phyloP scores from a whole-genome alignment of 352 stramenopile species.

The Phytopythium ostracodes region DNA sequence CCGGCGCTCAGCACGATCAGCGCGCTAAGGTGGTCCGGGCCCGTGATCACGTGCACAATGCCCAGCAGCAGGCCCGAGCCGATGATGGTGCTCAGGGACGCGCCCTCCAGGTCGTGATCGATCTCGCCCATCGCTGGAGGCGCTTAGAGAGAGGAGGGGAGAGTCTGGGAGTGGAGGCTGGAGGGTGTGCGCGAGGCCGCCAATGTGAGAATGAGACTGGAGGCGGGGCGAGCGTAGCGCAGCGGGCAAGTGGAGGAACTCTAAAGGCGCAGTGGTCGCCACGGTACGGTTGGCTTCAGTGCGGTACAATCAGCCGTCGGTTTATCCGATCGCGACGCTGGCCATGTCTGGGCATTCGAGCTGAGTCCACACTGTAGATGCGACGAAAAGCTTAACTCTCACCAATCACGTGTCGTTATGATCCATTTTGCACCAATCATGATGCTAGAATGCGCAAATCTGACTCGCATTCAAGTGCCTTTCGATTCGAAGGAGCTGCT shows the following conservation, averaged over 20 bases:
- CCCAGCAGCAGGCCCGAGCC: constrained; percentile 46
- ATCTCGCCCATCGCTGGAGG: constrained; percentile 23
- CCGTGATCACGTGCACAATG: constrained; percentile 56
- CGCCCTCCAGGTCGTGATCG: constrained; percentile 26
- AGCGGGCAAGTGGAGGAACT: background rate
- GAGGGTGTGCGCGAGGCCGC: background rate
- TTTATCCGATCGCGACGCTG: background rate
- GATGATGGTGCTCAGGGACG: constrained; percentile 37
- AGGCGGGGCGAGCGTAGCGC: background rate
- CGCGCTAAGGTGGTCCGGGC: constrained; percentile 86
- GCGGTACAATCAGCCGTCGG: background rate
- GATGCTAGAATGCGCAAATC: background rate
- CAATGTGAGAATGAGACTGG: constrained; percentile 1
- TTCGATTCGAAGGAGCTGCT: background rate
- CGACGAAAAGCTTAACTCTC: background rate
- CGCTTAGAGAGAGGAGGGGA: background rate
- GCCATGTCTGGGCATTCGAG: background rate
- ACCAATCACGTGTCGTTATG: background rate
- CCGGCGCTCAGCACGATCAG: constrained; percentile 77
- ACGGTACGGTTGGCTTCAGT: background rate
- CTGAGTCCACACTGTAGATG: too few species aligned
- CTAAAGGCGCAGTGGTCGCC: background rate
- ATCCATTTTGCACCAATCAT: background rate
- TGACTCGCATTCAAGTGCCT: background rate
- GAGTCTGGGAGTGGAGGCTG: background rate